These are phyloP conservation scores for Phyllosticta paracitricarpa DNA, from an alignment of 2,329 filamentous ascomycete species.

Conservation along the genomic window DNA sequence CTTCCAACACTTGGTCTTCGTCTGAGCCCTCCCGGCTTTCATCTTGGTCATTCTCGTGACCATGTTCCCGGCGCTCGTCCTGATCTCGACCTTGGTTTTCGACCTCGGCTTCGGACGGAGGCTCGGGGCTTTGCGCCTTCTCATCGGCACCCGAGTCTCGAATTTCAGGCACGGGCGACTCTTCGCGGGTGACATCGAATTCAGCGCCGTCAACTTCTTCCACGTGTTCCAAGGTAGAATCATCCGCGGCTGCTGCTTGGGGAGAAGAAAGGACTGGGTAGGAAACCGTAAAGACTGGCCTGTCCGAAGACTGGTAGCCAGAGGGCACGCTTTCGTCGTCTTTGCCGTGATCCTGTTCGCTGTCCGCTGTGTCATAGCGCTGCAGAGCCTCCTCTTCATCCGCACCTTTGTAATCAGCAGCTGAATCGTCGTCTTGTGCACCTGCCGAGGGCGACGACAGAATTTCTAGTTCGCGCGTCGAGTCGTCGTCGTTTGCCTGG, in stretches of 20 bases:
- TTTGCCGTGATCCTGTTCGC: neutral
- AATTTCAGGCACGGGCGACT: neutral
- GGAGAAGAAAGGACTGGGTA: neutral
- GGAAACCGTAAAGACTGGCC: neutral
- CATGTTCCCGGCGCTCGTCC: neutral
- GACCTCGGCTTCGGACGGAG: neutral
- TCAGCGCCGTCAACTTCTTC: neutral
- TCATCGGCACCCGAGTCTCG: neutral
- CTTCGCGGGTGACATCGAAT: neutral
- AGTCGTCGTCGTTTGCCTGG: neutral
- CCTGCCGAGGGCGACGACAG: neutral
- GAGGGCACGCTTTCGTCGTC: neutral
- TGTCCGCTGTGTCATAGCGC: neutral
- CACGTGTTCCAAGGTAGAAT: neutral
- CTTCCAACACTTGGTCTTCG: neutral
- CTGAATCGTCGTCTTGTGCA: neutral
- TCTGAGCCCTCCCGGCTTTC: neutral
- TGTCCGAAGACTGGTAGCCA: neutral
- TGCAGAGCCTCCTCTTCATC: neutral
- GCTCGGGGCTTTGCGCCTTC: neutral
- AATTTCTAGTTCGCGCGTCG: neutral
- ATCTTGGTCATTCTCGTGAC: neutral
- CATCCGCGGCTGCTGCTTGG: neutral
- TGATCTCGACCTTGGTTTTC: neutral
- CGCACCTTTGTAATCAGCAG: neutral